These are phyloP conservation scores for Tetrahymena thermophila DNA, from an alignment of 73 alveolate species.

Conservation along the genomic window DNA sequence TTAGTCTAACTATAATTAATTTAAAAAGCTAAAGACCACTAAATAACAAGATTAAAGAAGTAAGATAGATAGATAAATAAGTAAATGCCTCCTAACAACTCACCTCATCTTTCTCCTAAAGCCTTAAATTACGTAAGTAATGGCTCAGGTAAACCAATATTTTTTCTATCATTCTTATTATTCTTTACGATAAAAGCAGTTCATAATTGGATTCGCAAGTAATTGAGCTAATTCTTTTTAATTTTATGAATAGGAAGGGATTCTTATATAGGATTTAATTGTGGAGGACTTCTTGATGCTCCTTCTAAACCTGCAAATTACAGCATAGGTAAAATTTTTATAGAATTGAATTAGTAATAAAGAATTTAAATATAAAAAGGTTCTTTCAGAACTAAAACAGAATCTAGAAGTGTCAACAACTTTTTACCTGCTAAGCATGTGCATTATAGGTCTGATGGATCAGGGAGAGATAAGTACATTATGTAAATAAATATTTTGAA, in stretches of 20 bases:
- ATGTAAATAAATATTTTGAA: neutral
- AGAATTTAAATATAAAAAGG: neutral
- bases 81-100: neutral
- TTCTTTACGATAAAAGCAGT: neutral
- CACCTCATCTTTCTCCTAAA: neutral
- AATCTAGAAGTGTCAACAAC: neutral
- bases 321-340: neutral
- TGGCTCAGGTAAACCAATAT: neutral
- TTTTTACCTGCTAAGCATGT: slow-evolving; percentile 7
- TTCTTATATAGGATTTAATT: slow-evolving; percentile 7
- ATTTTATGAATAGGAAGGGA: slow-evolving; percentile 9
- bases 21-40: neutral
- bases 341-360: neutral
- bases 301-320: neutral
- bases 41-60: neutral
- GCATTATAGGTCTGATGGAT: slow-evolving; percentile 22
- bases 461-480: slow-evolving; percentile 12
- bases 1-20: too few relatives aligned
- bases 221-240: neutral
- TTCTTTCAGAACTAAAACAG: slow-evolving; percentile 1
- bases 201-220: too few relatives aligned
- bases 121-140: neutral
- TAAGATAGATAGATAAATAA: neutral
- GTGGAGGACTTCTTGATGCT: slow-evolving; percentile 19
- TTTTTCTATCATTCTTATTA: too few relatives aligned